Evolutionary conservation across 2,329 filamentous ascomycete species (phyloP).

Genomic region (Aspergillus sp.): DNA sequence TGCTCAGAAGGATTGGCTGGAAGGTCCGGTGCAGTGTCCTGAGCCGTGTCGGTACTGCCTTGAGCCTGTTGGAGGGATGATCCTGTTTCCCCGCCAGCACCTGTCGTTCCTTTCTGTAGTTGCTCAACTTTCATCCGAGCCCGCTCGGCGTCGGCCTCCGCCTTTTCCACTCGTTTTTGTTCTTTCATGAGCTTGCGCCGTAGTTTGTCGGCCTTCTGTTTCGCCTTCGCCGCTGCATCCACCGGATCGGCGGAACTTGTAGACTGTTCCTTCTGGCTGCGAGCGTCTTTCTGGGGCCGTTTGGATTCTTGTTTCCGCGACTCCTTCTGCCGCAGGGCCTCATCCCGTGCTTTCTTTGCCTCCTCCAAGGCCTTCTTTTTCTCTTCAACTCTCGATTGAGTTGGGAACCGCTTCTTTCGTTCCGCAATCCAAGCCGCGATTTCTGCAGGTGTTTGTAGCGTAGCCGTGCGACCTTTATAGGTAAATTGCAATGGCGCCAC

Average conservation of each 20-base stretch:
- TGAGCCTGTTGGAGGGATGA: neutral
- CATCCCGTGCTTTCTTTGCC: slow-evolving; percentile 50
- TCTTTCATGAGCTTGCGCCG: slow-evolving; percentile 61
- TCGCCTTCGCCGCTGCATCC: slow-evolving; percentile 37
- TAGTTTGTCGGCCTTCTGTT: slow-evolving; percentile 43
- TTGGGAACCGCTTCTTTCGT: slow-evolving; percentile 77
- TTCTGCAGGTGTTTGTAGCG: slow-evolving; percentile 61
- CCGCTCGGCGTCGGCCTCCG: slow-evolving; percentile 43
- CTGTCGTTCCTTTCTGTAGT: slow-evolving; percentile 25
- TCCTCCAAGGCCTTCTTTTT: slow-evolving; percentile 66
- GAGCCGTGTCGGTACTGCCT: neutral
- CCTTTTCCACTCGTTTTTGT: slow-evolving; percentile 52
- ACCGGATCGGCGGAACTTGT: slow-evolving; percentile 24
- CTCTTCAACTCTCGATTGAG: slow-evolving; percentile 64
- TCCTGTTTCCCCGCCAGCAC: slow-evolving; percentile 4
- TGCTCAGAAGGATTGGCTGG: neutral
- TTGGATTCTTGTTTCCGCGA: slow-evolving; percentile 37
- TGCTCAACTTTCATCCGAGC: slow-evolving; percentile 37
- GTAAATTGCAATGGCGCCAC: slow-evolving; percentile 49
- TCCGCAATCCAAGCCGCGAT: slow-evolving; percentile 79
- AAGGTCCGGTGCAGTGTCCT: neutral
- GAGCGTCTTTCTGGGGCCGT: slow-evolving; percentile 33
- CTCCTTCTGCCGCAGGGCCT: slow-evolving; percentile 40
- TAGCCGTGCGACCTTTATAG: slow-evolving; percentile 56
- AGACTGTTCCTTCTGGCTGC: slow-evolving; percentile 24